Conservation (phyloP, 805 yeast species). For the Nakazawaea wickerhamii region DNA sequence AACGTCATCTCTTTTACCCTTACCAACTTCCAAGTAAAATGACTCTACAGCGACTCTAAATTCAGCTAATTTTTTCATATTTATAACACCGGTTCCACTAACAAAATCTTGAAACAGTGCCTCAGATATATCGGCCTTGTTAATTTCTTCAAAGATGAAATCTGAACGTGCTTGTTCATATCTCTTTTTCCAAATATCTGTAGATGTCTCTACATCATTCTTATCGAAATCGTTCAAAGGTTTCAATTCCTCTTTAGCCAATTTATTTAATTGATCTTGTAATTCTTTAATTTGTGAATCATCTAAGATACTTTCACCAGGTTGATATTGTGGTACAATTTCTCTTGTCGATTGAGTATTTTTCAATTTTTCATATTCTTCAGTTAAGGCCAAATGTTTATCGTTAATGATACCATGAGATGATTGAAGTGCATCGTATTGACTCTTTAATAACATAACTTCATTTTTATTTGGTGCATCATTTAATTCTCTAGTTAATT, state of each 20-base stretch:
- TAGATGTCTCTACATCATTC: slow-evolving; percentile 15
- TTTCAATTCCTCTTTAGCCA: slow-evolving; percentile 10
- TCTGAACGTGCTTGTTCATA: slow-evolving; percentile 40
- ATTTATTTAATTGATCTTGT: not conserved
- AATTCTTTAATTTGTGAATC: not conserved
- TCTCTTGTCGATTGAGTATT: too few relatives aligned
- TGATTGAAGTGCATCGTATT: slow-evolving; percentile 12
- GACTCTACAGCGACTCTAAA: slow-evolving; percentile 46
- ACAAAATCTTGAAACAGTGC: slow-evolving; percentile 3
- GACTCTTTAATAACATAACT: slow-evolving; percentile 6
- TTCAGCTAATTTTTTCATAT: slow-evolving; percentile 36
- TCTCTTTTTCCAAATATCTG: slow-evolving; percentile 45
- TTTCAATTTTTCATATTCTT: slow-evolving; percentile 3
- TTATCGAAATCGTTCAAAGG: slow-evolving; percentile 7
- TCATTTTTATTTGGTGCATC: slow-evolving; percentile 10
- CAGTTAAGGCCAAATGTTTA: slow-evolving; percentile 4
- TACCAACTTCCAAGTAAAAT: slow-evolving; percentile 27
- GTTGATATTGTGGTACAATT: too few relatives aligned
- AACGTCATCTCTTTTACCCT: slow-evolving; percentile 28
- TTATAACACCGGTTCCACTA: slow-evolving; percentile 37
- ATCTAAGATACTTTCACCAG: not conserved
- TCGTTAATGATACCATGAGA: slow-evolving; percentile 4
- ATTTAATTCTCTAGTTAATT: not conserved
- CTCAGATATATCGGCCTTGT: slow-evolving; percentile 18
- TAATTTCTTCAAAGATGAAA: slow-evolving; percentile 13